Evolutionary conservation across 345 rosid genomes (phyloP), one percentile per base, ranked within the genome.

Genomic region (Euclidium syriacum): DNA sequence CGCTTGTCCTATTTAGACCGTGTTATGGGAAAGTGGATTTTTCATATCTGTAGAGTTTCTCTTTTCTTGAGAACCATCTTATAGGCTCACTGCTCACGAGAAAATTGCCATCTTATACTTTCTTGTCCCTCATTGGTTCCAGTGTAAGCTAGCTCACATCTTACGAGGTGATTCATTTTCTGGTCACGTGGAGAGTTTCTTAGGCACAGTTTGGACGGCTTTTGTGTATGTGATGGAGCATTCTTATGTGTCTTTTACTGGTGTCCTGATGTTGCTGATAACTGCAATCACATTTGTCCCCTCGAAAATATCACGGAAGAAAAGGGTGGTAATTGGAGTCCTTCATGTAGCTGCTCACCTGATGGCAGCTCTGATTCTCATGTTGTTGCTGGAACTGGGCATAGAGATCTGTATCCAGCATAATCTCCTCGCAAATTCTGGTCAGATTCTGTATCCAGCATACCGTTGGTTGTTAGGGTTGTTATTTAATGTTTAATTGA

Each of bases 71-170:
- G 40, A 36, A 25, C 24, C 16, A 42, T 43, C 34, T 19, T 62
- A 35, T 27, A 26, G 32, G 30, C 39, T 52, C 24, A 33, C 10
- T 34, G 5, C 25, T 24, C 41, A 22, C 40, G 36, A 35, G 70
- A 47, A 22, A 48, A 7, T 57, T 50, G 10, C 6, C 26, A 3
- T 64, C 61, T 39, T 34, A 63, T 63, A 44, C 30, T 10, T 44
- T 60, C 46, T 50, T 52, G 26, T 58, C 58, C 16, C 17, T 64
- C 12, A 14, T 35, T 49, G 35, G 39, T 72, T 79, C 57, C 82
- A 94, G 99, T 94, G 99, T 74, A 81, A 90, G 84, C 96, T 94
- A 14, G 74, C 77, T 77, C 97, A 84, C 75, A 78, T 94, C 64
- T 76, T 84, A 76, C 90, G 78, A 78, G 91, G 80, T 35, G 96